Evolutionary conservation across 129 eudicot species (phyloP).

Genomic region (Mikania micrantha): DNA sequence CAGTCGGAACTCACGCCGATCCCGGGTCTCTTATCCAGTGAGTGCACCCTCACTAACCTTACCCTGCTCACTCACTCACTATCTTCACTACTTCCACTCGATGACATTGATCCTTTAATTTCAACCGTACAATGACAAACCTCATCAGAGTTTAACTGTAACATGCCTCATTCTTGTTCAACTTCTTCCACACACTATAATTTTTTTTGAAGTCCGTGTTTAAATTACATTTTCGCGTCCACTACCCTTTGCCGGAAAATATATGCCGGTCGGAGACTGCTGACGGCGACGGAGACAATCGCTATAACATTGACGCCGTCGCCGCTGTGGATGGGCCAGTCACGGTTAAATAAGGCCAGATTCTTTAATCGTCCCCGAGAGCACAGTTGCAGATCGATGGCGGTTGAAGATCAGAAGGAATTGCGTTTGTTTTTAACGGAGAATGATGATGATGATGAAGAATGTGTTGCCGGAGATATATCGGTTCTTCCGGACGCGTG

Average conservation of each 20-base stretch:
- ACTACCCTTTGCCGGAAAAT: neutral
- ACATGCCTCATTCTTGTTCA: neutral
- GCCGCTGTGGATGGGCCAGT: neutral
- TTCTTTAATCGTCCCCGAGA: neutral
- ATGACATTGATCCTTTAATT: neutral
- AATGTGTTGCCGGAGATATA: neutral
- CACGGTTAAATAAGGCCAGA: neutral
- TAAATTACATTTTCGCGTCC: slow-evolving; percentile 12
- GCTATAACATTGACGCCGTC: neutral
- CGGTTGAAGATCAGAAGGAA: neutral
- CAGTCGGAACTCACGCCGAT: neutral
- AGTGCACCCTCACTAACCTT: neutral
- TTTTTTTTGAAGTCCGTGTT: neutral
- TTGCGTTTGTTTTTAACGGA: neutral
- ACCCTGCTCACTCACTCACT: neutral
- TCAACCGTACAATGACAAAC: neutral
- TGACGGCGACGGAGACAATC: neutral
- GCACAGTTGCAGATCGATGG: neutral
- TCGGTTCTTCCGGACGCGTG: slow-evolving; percentile 50
- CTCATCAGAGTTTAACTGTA: neutral
- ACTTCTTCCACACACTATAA: neutral
- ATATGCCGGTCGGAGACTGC: neutral
- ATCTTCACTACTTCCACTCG: neutral
- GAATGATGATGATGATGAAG: neutral
- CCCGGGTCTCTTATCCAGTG: neutral